Percentiles rank a stretch among this genome's conserved stretches.
These are phyloP conservation scores for Cladosporium cucumerinum DNA, from an alignment of 2,329 filamentous ascomycete genomes.

Conservation along the genomic window DNA sequence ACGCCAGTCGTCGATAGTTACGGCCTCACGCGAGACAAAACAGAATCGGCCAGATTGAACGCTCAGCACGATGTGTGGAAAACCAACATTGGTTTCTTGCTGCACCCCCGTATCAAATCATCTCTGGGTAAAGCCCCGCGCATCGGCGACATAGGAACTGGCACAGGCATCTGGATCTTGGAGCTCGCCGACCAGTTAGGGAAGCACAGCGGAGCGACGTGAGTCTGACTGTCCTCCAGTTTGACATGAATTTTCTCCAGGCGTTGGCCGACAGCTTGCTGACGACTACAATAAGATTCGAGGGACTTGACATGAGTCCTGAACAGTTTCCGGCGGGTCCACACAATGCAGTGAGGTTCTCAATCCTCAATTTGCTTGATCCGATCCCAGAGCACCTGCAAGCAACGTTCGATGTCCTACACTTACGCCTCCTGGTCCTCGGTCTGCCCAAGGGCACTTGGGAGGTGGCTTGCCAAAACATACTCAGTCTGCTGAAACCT, in stretches of 20 bases:
- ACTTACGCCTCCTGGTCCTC: slow-evolving; percentile 23
- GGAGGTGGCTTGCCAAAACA: slow-evolving; percentile 17
- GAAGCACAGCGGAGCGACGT: not conserved
- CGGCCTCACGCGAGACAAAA: slow-evolving; percentile 21
- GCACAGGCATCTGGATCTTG: slow-evolving; percentile 24
- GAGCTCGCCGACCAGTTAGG: slow-evolving; percentile 17
- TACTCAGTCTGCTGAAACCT: slow-evolving; percentile 22
- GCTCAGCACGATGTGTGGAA: slow-evolving; percentile 20
- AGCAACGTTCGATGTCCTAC: slow-evolving; percentile 22
- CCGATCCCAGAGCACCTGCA: slow-evolving; percentile 15
- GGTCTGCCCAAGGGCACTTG: slow-evolving; percentile 21
- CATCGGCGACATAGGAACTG: slow-evolving; percentile 26
- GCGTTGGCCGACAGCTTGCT: not conserved
- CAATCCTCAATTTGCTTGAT: slow-evolving; percentile 22
- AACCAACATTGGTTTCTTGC: slow-evolving; percentile 19
- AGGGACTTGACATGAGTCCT: slow-evolving; percentile 23
- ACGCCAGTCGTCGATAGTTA: slow-evolving; percentile 9
- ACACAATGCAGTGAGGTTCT: slow-evolving; percentile 3
- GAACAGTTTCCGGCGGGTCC: slow-evolving; percentile 20
- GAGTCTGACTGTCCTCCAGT: not conserved
- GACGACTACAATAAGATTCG: slow-evolving; percentile 9
- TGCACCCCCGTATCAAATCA: slow-evolving; percentile 21
- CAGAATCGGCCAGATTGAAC: slow-evolving; percentile 22
- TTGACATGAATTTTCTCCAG: not conserved
- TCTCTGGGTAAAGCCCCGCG: slow-evolving; percentile 17